These are phyloP conservation scores for Suaeda aralocaspica DNA, from an alignment of 148 eudicot species.

Conservation along the genomic window DNA sequence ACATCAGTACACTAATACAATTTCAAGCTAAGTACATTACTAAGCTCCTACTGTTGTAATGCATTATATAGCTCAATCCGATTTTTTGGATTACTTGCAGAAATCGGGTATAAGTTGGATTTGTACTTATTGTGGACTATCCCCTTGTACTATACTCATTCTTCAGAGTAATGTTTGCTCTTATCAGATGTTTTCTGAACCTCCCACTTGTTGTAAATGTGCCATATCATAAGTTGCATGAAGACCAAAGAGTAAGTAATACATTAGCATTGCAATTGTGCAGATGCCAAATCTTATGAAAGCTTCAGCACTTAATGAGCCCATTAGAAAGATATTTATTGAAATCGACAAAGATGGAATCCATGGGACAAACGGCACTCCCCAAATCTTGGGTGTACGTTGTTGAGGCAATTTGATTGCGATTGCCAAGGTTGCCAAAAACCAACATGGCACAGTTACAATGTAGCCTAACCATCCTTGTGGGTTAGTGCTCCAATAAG, in stretches of 20 bases:
- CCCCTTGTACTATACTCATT: too few relatives aligned
- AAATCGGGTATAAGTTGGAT: too few relatives aligned
- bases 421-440: slow-evolving; percentile 47
- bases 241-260: slow-evolving; percentile 44
- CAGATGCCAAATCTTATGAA: slow-evolving; percentile 31
- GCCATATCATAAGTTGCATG: slow-evolving; percentile 55
- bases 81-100: too few relatives aligned
- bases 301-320: slow-evolving; percentile 37
- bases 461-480: slow-evolving; percentile 46
- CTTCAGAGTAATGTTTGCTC: too few relatives aligned
- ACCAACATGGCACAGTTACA: slow-evolving; percentile 51
- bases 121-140: too few relatives aligned
- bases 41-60: too few relatives aligned
- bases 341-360: slow-evolving; percentile 59
- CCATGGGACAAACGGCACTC: slow-evolving; percentile 73
- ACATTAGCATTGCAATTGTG: slow-evolving; percentile 31
- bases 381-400: slow-evolving; percentile 59
- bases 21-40: too few relatives aligned
- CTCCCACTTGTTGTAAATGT: background rate
- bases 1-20: too few relatives aligned
- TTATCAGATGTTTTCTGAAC: slow-evolving; percentile 4
- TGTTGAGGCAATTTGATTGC: slow-evolving; percentile 41
- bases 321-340: slow-evolving; percentile 62
- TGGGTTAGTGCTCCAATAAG: slow-evolving; percentile 44
- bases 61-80: too few relatives aligned